Base-by-base conservation (phyloP, 192 early-diverging fungal species). In the Fimicolochytrium jonesii region DNA sequence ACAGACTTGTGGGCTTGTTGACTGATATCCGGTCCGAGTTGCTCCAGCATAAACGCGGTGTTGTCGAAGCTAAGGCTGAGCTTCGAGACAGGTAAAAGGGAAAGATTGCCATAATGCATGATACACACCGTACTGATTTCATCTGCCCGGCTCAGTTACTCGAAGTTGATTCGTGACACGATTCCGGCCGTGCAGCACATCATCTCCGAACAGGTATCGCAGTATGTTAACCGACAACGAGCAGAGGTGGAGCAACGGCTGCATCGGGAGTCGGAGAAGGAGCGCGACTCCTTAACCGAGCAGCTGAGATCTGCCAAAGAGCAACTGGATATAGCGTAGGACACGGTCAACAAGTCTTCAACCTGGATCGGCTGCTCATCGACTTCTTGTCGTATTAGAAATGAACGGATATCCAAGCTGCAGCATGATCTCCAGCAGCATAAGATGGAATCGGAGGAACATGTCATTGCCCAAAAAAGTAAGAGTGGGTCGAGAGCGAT, bases 391-490 rank as follows among this genome's bases (percentile, higher is more conserved):
- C 15, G 20, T 20, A 42, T 42, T 42, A 42, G 41, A 18, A 42
- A 42, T 42, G 15, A 42, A 42, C 41, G 41, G 20, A 42, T 42
- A 1, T 15, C 41, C 1, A 15, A 42, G 20, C 41, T 42, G 20
- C 15, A 36, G 17, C 61, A 55, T 13, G 50, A 63, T 3, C 34
- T 63, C 2, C 11, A 2, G 13, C 9, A 17, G 4, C 26, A 7
- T 1, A 37, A 43, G 45, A n/a, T 45, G 52, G 59, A 68, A 22
- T 36, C 49, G 17, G 33, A 29, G 28, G 49, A 45, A 29, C 58
- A 67, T 26, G 31, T 67, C 43, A 58, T 48, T 46, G 46, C 56
- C 1, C 65, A 67, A 42, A 67, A 67, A 51, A 51, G 65, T 66
- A 32, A 23, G 52, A 1, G 30, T 22, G 11, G 7, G n/a, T n/a